A percentile compares a stretch with the other conserved stretches of the same genome.
Evolutionary conservation across 192 early-diverging fungal species (phyloP).

Genomic region (Polychytrium aggregatum): DNA sequence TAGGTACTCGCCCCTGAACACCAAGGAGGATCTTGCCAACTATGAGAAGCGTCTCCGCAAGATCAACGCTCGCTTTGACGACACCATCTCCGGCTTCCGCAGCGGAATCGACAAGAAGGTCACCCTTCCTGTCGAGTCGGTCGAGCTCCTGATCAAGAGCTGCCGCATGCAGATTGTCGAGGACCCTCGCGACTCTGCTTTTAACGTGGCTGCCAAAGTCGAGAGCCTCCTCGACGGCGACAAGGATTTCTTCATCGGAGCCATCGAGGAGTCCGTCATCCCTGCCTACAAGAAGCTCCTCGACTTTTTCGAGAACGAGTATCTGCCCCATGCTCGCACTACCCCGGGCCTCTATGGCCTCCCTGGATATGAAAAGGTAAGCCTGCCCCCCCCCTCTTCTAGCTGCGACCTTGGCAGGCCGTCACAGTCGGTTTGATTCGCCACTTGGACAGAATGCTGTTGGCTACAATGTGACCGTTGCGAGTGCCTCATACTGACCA

Average conservation of each 20-base stretch:
- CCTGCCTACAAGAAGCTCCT: conserved; percentile 8
- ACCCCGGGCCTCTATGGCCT: conserved; percentile 17
- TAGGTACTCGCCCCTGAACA: conserved; percentile 11
- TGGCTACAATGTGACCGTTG: too few relatives aligned
- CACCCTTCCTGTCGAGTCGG: conserved; percentile 13
- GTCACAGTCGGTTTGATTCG: too few relatives aligned
- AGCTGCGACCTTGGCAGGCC: too few relatives aligned
- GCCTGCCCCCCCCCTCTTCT: too few relatives aligned
- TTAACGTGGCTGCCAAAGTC: conserved; percentile 5
- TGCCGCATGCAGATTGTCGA: conserved; percentile 2
- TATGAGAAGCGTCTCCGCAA: conserved; percentile 11
- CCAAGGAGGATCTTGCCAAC: conserved; percentile 14
- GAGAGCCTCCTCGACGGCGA: conserved; percentile 11
- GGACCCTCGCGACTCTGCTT: neutral
- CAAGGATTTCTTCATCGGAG: conserved; percentile 11
- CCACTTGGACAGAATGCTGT: too few relatives aligned
- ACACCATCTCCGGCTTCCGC: conserved; percentile 12
- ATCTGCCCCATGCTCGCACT: conserved; percentile 16
- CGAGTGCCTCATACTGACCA: neutral
- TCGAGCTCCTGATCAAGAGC: conserved; percentile 17
- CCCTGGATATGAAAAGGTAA: conserved; percentile 11
- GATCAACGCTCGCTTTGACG: conserved; percentile 6
- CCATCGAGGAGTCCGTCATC: conserved; percentile 9
- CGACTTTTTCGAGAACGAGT: conserved; percentile 19
- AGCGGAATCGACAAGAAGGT: conserved; percentile 9